phyloP scores from a whole-genome alignment of 345 rosid species.

The Microthlaspi erraticum region DNA sequence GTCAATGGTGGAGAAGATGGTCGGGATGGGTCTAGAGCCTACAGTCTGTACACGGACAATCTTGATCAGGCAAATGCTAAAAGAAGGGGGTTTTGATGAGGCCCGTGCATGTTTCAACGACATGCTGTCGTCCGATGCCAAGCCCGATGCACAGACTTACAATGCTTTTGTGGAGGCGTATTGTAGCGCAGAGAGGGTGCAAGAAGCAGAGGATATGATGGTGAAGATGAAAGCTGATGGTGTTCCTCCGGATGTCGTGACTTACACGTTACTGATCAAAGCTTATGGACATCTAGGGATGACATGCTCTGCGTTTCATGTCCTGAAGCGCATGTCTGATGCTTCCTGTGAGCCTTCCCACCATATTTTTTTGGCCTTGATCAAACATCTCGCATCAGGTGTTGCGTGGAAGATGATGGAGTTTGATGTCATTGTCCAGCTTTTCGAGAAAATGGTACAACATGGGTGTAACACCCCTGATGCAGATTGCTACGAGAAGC shows the following conservation, averaged over 20 bases:
- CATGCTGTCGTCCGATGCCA: slow-evolving; percentile 35
- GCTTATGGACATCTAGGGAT: slow-evolving; percentile 63
- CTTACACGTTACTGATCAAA: slow-evolving; percentile 60
- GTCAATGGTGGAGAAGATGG: slow-evolving; percentile 53
- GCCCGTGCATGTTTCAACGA: slow-evolving; percentile 51
- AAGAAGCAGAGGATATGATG: slow-evolving; percentile 70
- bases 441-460: slow-evolving; percentile 60
- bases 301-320: slow-evolving; percentile 58
- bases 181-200: slow-evolving; percentile 57
- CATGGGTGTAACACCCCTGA: slow-evolving; percentile 71
- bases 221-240: slow-evolving; percentile 60
- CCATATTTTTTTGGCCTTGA: slow-evolving; percentile 56
- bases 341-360: slow-evolving; percentile 72
- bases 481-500: slow-evolving; percentile 57
- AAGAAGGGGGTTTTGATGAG: slow-evolving; percentile 57
- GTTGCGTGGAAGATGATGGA: slow-evolving; percentile 64
- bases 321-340: slow-evolving; percentile 73
- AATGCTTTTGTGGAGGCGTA: slow-evolving; percentile 63
- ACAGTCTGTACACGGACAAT: slow-evolving; percentile 59
- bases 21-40: slow-evolving; percentile 50
- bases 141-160: slow-evolving; percentile 64
- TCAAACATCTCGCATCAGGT: slow-evolving; percentile 51
- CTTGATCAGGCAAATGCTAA: slow-evolving; percentile 56
- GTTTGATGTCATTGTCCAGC: slow-evolving; percentile 52
- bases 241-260: slow-evolving; percentile 59